Conservation (phyloP, 176 grass and related monocot species). For the Oryza longistaminata region DNA sequence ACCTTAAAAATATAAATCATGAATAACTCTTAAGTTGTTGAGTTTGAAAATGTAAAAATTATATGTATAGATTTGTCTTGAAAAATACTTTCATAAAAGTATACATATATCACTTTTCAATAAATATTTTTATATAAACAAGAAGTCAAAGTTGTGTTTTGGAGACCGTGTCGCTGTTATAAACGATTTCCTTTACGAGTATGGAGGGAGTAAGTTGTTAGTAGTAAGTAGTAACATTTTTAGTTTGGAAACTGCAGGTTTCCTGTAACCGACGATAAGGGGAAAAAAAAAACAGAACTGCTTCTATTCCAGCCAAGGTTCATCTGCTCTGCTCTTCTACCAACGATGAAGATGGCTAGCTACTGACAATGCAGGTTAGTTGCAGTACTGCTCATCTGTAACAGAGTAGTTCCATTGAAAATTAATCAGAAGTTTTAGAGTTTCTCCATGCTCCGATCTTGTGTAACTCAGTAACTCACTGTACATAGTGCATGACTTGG, state of each 20-base stretch:
- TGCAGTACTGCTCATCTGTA: not conserved
- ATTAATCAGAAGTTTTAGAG: not conserved
- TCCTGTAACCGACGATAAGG: not conserved
- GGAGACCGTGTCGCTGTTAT: too few species aligned
- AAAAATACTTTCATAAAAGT: too few species aligned
- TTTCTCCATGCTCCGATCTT: not conserved
- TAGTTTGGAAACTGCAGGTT: not conserved
- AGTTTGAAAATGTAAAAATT: too few species aligned
- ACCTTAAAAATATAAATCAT: too few species aligned
- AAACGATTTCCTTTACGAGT: too few species aligned
- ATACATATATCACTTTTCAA: too few species aligned
- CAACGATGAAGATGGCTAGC: not conserved
- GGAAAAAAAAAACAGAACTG: not conserved
- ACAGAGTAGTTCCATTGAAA: not conserved
- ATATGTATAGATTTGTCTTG: too few species aligned
- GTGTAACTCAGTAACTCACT: not conserved
- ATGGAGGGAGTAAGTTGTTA: not conserved
- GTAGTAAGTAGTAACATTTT: not conserved
- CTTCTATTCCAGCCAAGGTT: not conserved
- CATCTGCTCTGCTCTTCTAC: slow-evolving; percentile 3
- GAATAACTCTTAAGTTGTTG: too few species aligned
- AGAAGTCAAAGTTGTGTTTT: too few species aligned
- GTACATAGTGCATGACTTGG: not conserved
- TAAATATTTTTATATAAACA: too few species aligned
- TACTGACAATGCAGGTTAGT: not conserved